Conservation (phyloP, 495 filamentous ascomycete species). For the Articulospora tetracladia region DNA sequence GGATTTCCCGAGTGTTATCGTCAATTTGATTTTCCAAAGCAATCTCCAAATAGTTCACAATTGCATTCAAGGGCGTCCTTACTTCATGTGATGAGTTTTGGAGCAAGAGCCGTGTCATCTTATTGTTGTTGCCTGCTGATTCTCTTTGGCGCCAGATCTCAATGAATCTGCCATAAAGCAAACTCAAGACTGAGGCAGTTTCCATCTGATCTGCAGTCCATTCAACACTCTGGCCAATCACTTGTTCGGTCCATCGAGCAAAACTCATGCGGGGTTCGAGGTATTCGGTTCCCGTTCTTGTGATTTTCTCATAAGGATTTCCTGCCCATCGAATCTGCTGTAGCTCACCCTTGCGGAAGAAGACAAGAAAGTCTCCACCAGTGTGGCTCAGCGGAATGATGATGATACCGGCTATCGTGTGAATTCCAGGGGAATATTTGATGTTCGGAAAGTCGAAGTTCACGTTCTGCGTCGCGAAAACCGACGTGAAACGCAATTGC, state of each 20-base stretch:
- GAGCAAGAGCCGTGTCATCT: constrained; percentile 73
- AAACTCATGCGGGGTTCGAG: constrained; percentile 76
- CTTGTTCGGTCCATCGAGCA: constrained; percentile 68
- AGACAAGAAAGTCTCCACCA: constrained; percentile 85
- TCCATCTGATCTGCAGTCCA: constrained; percentile 76
- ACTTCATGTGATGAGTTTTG: constrained; percentile 95
- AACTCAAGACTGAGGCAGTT: constrained; percentile 80
- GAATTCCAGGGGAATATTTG: constrained; percentile 73
- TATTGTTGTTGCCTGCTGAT: constrained; percentile 73
- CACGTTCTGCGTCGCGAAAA: constrained; percentile 74
- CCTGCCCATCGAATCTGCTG: constrained; percentile 75
- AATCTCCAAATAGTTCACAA: constrained; percentile 95
- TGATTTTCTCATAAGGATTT: constrained; percentile 81
- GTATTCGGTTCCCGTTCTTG: constrained; percentile 62
- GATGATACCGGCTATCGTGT: constrained; percentile 72
- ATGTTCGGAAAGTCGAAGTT: constrained; percentile 78
- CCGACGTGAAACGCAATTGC: constrained; percentile 66
- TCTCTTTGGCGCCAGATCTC: constrained; percentile 72
- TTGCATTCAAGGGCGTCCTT: constrained; percentile 88
- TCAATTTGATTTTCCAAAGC: constrained; percentile 82
- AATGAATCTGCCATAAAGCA: constrained; percentile 79
- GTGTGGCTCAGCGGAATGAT: constrained; percentile 76
- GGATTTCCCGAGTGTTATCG: constrained; percentile 77
- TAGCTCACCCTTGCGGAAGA: constrained; percentile 80
- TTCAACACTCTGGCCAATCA: constrained; percentile 69